A percentile compares a stretch with the other conserved stretches of the same genome.
Evolutionary conservation across 106 monocot genomes (phyloP).

Genomic region (Dendrobium officinale): DNA sequence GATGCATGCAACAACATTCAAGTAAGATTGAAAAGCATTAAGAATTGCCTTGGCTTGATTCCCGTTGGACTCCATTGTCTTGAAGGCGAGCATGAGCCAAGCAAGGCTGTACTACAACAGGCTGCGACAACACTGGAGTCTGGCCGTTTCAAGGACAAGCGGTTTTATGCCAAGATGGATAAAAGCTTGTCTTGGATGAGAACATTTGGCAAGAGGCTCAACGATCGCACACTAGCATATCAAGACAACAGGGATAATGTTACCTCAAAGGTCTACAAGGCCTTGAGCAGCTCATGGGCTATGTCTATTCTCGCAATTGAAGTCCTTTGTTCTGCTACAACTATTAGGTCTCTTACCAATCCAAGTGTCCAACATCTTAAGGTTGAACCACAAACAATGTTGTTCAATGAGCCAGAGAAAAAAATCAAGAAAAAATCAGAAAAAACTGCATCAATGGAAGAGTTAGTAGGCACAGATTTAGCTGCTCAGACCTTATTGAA

Average conservation of each 20-base stretch:
- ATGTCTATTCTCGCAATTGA: not conserved
- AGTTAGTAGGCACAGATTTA: not conserved
- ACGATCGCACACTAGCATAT: too few species aligned
- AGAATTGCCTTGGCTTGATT: not conserved
- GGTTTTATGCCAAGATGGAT: not conserved
- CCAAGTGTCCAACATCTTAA: too few species aligned
- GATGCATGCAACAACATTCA: slow-evolving; percentile 2
- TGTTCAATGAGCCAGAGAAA: not conserved
- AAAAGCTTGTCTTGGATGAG: not conserved
- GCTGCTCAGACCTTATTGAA: slow-evolving; percentile 1
- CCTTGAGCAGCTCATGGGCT: not conserved
- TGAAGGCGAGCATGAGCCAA: slow-evolving; percentile 1
- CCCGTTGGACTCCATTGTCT: not conserved
- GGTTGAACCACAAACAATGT: not conserved
- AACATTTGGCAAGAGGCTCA: not conserved
- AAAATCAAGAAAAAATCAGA: not conserved
- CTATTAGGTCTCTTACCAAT: not conserved
- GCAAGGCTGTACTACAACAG: not conserved
- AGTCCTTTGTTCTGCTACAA: not conserved
- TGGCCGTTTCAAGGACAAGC: not conserved
- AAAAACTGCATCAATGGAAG: not conserved
- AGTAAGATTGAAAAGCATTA: not conserved
- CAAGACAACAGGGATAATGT: not conserved
- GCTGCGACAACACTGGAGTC: not conserved
- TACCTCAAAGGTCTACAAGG: not conserved